Conservation (phyloP, 176 grass and related monocot species). For the Chrysopogon serrulatus region DNA sequence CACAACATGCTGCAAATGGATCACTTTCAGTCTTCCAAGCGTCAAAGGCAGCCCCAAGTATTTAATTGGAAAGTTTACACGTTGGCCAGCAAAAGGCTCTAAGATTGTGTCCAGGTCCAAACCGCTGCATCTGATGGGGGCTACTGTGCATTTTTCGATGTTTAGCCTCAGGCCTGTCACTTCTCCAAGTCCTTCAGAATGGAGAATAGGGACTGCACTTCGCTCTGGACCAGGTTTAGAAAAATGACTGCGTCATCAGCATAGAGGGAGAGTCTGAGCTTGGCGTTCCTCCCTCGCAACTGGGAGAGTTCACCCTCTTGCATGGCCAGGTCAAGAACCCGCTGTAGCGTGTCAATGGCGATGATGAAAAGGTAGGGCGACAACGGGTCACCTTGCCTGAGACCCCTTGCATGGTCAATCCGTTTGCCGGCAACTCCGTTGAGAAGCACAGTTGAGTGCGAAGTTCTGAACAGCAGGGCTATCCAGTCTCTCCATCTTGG, state of each 20-base stretch:
- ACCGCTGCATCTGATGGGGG: no score
- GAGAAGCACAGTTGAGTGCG: not conserved
- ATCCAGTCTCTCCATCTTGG: not conserved
- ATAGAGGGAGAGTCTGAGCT: not conserved
- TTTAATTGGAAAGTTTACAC: no score
- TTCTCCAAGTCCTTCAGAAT: no score
- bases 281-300: not conserved
- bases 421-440: not conserved
- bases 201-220: no score
- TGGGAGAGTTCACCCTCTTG: rapidly evolving
- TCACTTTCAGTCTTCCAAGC: no score
- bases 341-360: not conserved
- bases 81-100: no score
- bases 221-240: no score
- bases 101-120: no score
- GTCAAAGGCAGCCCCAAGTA: no score
- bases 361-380: not conserved
- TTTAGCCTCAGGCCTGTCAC: no score
- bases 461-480: not conserved
- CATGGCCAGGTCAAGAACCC: not conserved
- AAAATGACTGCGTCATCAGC: not conserved
- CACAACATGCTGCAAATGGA: no score
- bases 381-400: not conserved
- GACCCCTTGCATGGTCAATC: rapidly evolving
- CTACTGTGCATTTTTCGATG: no score